Evolutionary conservation across 2,329 filamentous ascomycete species (phyloP), one percentile per base, ranked within the genome.

Genomic region (Penicillium sp.): DNA sequence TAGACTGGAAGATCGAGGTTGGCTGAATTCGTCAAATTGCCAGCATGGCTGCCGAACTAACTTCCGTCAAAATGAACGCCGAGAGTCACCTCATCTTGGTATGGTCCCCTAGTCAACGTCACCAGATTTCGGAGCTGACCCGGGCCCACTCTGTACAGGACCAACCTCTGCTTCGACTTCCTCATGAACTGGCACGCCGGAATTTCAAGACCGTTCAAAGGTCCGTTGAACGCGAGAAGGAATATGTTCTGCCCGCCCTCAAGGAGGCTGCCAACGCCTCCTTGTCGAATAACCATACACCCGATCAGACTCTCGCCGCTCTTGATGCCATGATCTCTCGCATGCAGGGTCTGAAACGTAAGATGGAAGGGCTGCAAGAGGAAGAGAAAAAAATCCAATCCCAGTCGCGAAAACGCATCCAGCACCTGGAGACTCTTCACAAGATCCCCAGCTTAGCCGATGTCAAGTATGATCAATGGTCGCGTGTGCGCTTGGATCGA

Each of bases 381-480:
- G 89, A 95, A 57, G 90, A 96, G 65, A 74, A 76, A 39, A 73
- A 75, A 11, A 73, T 95, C 10, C 85, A 94, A 57, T 73, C 73
- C 5, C 83, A 93, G 55, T 78, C 85, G 18, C 77, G 79, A 36
- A 83, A 85, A 46, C 79, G 92, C 20, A 80, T 94, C 41, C 71
- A 76, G 16, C 89, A 98, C 65, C 71, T 98, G 22, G 77, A 85
- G 50, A 80, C 88, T 51, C 72, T 98, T 3, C 86, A 92, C 62
- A 67, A 75, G 30, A 85, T 96, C 54, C 77, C 83, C 40, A 85
- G 79, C 44, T 72, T 95, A 44, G 84, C 87, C 35, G 92, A 98
- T 60, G 87, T 94, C 52, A 87, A 87, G 58, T 98, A 96, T 66
- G 90, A 96, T 58, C 72, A 77, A 40, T 98, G 92, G 92, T 86